A percentile compares a stretch with the other conserved stretches of the same genome.
These are phyloP conservation scores for Populus tremula DNA, from an alignment of 345 rosid genomes.

Conservation along the genomic window DNA sequence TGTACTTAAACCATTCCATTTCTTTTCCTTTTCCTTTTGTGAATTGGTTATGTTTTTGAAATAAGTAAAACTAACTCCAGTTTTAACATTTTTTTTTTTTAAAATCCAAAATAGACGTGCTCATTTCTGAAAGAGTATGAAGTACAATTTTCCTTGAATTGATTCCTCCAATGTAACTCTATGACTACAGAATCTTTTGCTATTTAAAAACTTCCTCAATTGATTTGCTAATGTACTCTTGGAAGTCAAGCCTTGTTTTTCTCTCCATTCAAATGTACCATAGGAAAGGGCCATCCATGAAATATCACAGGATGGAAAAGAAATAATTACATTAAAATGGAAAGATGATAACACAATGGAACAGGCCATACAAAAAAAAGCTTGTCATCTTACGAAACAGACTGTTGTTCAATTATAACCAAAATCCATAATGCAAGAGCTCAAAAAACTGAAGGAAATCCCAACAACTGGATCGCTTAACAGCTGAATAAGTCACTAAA, in stretches of 20 bases:
- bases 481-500: not conserved
- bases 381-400: not conserved
- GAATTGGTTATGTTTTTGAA: not conserved
- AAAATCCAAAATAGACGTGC: not conserved
- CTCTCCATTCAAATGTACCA: not conserved
- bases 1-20: conserved; percentile 23
- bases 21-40: not conserved
- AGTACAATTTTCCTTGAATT: not conserved
- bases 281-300: not conserved
- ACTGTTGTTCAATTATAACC: not conserved
- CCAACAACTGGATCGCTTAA: not conserved
- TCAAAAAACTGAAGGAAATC: not conserved
- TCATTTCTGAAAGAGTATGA: not conserved
- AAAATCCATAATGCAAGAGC: not conserved
- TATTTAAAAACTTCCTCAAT: not conserved
- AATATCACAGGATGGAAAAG: not conserved
- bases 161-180: not conserved
- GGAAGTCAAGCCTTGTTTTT: not conserved
- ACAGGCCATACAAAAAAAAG: not conserved
- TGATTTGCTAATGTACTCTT: not conserved
- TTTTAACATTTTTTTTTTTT: not conserved
- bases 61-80: not conserved
- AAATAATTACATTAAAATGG: not conserved
- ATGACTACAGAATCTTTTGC: not conserved
- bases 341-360: not conserved